Base-by-base conservation (phyloP, 768 basidiomycete genomes). In the Udeniomyces megalosporus region DNA sequence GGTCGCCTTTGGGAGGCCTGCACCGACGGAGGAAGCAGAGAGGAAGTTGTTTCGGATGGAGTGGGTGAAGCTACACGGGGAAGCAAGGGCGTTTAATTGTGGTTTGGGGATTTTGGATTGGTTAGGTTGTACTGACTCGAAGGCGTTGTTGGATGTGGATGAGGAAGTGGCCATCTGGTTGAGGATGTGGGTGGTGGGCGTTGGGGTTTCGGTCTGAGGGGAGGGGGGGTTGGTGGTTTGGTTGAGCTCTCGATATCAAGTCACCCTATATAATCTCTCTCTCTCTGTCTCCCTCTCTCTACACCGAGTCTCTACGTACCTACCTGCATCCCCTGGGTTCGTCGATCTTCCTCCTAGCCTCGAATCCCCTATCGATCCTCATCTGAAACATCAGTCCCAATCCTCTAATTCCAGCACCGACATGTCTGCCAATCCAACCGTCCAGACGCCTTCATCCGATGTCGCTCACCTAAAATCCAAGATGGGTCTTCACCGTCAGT, bases 1-100 rank as follows among this genome's bases (percentile, higher is more conserved):
- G 14, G 75, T 76, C 14, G 76, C 76, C 70, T 68, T 69, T 17
- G 68, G 67, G 11, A 71, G 66, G 12, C 42, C 32, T 7, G 45
- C n/a, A 2, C 51, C 56, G 47, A 56, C 35, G 31, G 48, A 22
- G 26, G 24, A 44, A 45, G 53, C 50, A 20, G 48, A 22, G 29
- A 59, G 65, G 64, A 50, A 42, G 48, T 72, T 62, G 64, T 74
- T 74, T 48, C 74, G 68, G 10, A 71, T 69, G 66, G 70, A 68
- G 69, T 73, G 71, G 59, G 72, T 71, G 62, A 74, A 74, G 66
- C 63, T 65, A 29, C 14, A 7, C n/a, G 26, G 17, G 4, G 38
- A 29, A 32, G 0, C 17, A 12, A 57, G n/a, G 61, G 34, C n/a
- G n/a, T n/a, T n/a, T n/a, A n/a, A n/a, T n/a, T n/a, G n/a, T n/a